Conservation (phyloP, 441 rosid species). For the Caryocar brasiliense region DNA sequence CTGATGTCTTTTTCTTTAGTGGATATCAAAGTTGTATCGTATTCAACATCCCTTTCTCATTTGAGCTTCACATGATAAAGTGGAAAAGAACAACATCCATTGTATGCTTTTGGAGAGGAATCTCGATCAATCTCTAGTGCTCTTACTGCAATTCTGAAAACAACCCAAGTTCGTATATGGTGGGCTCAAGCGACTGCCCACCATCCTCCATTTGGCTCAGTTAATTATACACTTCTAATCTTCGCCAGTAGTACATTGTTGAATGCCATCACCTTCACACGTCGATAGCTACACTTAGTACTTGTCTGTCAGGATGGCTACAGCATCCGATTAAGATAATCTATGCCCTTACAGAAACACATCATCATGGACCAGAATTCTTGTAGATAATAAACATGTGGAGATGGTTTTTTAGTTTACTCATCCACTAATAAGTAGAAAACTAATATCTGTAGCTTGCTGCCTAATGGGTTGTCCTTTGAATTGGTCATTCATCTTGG, state of each 20-base stretch:
- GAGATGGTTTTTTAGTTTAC: too few relatives aligned
- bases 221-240: neutral
- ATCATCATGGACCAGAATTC: conserved; percentile 1
- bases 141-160: conserved; percentile 3
- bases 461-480: too few relatives aligned
- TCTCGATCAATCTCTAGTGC: neutral
- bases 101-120: conserved; percentile 1
- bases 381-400: too few relatives aligned
- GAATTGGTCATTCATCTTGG: too few relatives aligned
- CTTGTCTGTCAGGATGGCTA: conserved; percentile 11
- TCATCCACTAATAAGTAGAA: too few relatives aligned
- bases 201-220: neutral
- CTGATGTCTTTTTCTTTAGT: too few relatives aligned
- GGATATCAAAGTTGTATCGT: neutral
- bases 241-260: neutral
- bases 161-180: conserved; percentile 6
- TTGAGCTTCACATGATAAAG: conserved; percentile 1
- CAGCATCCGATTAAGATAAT: conserved; percentile 5
- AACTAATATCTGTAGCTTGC: too few relatives aligned
- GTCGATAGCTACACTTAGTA: conserved; percentile 1
- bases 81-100: neutral
- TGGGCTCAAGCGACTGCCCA: conserved; percentile 5
- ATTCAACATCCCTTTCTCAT: neutral
- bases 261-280: conserved; percentile 11
- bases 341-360: neutral